Percentiles rank a stretch among this genome's conserved stretches.
These are phyloP conservation scores for Phragmites australis DNA, from an alignment of 176 grass and related monocot species.

Conservation along the genomic window DNA sequence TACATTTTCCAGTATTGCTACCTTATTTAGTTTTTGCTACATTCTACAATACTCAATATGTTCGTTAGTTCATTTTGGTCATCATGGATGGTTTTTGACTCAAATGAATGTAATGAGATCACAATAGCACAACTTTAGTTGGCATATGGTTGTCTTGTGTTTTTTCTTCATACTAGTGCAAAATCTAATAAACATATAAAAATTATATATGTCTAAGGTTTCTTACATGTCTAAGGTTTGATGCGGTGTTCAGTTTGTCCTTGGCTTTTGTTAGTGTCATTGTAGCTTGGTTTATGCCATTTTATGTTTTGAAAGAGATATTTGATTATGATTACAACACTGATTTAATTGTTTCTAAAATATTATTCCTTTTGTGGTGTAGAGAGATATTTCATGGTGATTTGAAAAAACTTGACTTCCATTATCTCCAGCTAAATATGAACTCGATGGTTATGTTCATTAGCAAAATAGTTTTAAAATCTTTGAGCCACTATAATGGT, in stretches of 20 bases:
- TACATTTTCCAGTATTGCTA: too few relatives aligned
- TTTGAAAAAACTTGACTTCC: neutral
- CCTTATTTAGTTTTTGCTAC: too few relatives aligned
- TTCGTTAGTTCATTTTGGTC: too few relatives aligned
- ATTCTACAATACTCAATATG: too few relatives aligned
- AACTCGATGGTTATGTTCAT: slow-evolving; percentile 10
- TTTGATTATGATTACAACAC: slow-evolving; percentile 3
- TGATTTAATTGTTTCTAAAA: slow-evolving; percentile 7
- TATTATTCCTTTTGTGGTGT: neutral
- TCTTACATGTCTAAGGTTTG: neutral
- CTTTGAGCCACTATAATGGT: neutral
- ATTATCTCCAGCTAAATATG: neutral
- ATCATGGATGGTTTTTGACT: too few relatives aligned
- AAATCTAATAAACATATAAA: too few relatives aligned
- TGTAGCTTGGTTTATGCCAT: neutral
- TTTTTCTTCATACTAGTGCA: too few relatives aligned
- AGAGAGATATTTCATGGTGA: neutral
- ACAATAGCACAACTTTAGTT: too few relatives aligned
- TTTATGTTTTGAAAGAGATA: neutral
- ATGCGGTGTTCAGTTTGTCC: neutral
- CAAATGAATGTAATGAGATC: too few relatives aligned
- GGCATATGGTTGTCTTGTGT: too few relatives aligned
- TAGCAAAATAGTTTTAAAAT: neutral
- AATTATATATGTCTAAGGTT: too few relatives aligned
- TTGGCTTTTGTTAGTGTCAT: neutral